A percentile compares a stretch with the other conserved stretches of the same genome.
These are phyloP conservation scores for Amphichorda felina DNA, from an alignment of 2,329 filamentous ascomycete species.

Conservation along the genomic window DNA sequence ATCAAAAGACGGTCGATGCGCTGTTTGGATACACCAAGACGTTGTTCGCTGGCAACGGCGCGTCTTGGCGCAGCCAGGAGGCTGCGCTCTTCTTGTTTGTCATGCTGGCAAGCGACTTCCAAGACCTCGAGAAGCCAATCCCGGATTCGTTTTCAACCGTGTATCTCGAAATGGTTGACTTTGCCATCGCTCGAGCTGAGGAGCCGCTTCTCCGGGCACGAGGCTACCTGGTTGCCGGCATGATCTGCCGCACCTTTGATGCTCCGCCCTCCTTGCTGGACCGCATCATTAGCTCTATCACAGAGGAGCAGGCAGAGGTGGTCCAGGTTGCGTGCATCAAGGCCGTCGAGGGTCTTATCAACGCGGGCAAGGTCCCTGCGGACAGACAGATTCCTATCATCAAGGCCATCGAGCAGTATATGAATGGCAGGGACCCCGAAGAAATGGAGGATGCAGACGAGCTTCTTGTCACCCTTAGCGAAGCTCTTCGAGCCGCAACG, in stretches of 20 bases:
- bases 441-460: constrained; percentile 87
- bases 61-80: constrained; percentile 56
- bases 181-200: constrained; percentile 55
- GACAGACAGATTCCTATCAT: constrained; percentile 51
- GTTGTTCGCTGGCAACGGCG: constrained; percentile 49
- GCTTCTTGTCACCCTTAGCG: constrained; percentile 78
- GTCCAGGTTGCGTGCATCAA: constrained; percentile 90
- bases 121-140: constrained; percentile 65
- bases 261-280: constrained; percentile 57
- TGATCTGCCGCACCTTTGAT: constrained; percentile 57
- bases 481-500: constrained; percentile 75
- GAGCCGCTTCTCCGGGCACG: constrained; percentile 74
- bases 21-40: constrained; percentile 65
- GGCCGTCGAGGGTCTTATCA: constrained; percentile 59
- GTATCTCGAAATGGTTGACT: constrained; percentile 71
- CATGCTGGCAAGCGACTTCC: constrained; percentile 71
- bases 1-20: constrained; percentile 62
- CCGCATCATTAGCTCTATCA: constrained; percentile 63
- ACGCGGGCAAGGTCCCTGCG: constrained; percentile 33
- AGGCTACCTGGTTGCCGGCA: constrained; percentile 77
- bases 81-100: constrained; percentile 77
- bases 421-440: constrained; percentile 66
- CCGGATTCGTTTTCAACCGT: constrained; percentile 55
- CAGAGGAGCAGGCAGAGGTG: constrained; percentile 67
- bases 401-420: constrained; percentile 57